Conservation (phyloP, 805 yeast genomes). For the Hemisphaericaspora nanyangensis region DNA sequence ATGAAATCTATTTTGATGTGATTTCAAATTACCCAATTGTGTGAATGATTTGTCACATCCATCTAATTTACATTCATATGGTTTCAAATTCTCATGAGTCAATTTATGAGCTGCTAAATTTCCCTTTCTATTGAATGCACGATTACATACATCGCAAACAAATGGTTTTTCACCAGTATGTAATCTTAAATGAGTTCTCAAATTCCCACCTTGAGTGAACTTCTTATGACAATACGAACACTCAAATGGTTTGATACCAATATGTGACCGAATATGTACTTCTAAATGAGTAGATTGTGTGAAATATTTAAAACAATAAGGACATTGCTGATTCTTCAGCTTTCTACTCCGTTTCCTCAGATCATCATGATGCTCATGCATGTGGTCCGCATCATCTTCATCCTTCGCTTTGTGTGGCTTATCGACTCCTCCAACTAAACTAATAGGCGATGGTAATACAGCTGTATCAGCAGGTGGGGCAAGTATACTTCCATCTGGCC, state of each 20-base stretch:
- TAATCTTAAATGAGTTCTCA: constrained; percentile 77
- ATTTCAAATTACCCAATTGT: constrained; percentile 88
- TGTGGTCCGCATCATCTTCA: constrained; percentile 14
- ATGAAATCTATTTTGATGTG: constrained; percentile 91
- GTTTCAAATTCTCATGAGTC: constrained; percentile 77
- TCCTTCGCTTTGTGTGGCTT: constrained; percentile 41
- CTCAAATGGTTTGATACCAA: constrained; percentile 80
- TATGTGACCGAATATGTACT: constrained; percentile 83
- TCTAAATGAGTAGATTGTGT: constrained; percentile 90
- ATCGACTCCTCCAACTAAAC: constrained; percentile 77
- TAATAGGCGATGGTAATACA: constrained; percentile 52
- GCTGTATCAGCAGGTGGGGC: constrained; percentile 37
- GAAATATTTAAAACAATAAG: constrained; percentile 74
- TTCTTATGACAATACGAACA: constrained; percentile 76
- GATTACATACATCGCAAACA: constrained; percentile 69
- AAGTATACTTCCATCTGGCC: constrained; percentile 66
- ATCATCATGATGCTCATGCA: constrained; percentile 17
- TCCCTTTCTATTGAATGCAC: constrained; percentile 84
- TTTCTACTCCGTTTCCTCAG: constrained; percentile 15
- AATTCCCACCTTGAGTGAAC: constrained; percentile 87
- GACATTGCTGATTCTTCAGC: constrained; percentile 63
- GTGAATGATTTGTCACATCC: constrained; percentile 81
- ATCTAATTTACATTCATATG: constrained; percentile 76
- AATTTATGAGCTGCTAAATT: constrained; percentile 83
- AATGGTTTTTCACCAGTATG: constrained; percentile 95